Evolutionary conservation across 768 basidiomycete species (phyloP).

Genomic region (Rhizopogon vesiculosus): DNA sequence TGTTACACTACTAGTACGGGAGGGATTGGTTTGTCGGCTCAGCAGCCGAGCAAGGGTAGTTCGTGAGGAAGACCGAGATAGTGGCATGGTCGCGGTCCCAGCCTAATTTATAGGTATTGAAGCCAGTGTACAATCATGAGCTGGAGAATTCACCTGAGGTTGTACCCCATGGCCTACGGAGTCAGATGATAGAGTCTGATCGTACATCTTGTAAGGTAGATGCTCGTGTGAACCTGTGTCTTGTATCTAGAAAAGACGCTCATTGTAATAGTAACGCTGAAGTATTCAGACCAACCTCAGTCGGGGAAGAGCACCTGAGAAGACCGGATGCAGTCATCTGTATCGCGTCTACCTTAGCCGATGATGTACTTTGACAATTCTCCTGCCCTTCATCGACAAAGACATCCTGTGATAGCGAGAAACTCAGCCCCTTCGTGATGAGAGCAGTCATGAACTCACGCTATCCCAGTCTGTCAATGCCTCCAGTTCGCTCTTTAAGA

Average conservation of each 20-base stretch:
- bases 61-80: not conserved
- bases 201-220: too few relatives aligned
- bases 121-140: not conserved
- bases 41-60: not conserved
- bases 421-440: not conserved
- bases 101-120: not conserved
- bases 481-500: not conserved
- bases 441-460: not conserved
- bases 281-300: too few relatives aligned
- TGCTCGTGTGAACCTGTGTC: too few relatives aligned
- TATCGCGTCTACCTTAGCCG: too few relatives aligned
- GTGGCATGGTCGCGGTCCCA: not conserved
- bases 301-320: too few relatives aligned
- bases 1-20: too few relatives aligned
- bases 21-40: too few relatives aligned
- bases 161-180: not conserved
- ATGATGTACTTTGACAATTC: not conserved
- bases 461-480: too few relatives aligned
- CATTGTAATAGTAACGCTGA: too few relatives aligned
- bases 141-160: not conserved
- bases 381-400: not conserved
- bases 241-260: too few relatives aligned
- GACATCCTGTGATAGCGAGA: not conserved
- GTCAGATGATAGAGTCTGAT: too few relatives aligned
- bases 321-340: not conserved